Percentiles rank a stretch among this genome's conserved stretches.
phyloP scores from a whole-genome alignment of 768 basidiomycete genomes.

The Fomitopsis pulvina region DNA sequence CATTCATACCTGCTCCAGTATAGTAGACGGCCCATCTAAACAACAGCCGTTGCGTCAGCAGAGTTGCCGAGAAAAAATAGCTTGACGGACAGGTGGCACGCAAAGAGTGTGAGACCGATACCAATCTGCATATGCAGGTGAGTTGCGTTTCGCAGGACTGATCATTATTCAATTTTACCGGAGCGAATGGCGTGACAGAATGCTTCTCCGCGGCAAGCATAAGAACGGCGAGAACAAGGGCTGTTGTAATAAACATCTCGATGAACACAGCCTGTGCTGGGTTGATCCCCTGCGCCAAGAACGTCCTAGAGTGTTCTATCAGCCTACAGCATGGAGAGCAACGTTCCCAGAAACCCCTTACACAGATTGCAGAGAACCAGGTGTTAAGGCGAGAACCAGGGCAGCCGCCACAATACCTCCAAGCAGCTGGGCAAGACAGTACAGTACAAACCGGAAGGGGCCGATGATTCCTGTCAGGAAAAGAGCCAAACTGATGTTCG shows the following conservation, averaged over 20 bases:
- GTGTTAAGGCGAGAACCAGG: slow-evolving; percentile 47
- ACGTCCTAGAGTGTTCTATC: slow-evolving; percentile 33
- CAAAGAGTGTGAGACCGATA: slow-evolving; percentile 60
- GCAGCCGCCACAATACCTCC: slow-evolving; percentile 57
- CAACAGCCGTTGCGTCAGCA: neutral
- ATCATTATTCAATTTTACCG: slow-evolving; percentile 30
- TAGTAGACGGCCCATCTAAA: slow-evolving; percentile 52
- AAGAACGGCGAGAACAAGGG: slow-evolving; percentile 55
- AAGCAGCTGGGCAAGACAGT: slow-evolving; percentile 52
- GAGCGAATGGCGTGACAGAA: slow-evolving; percentile 56
- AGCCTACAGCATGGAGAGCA: slow-evolving; percentile 3
- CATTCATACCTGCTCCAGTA: slow-evolving; percentile 64
- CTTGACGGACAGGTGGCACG: slow-evolving; percentile 46
- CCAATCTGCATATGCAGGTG: slow-evolving; percentile 36
- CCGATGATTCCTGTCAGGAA: slow-evolving; percentile 48
- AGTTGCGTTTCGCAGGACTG: neutral
- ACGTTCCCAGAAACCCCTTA: slow-evolving; percentile 7
- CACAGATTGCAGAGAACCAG: slow-evolving; percentile 48
- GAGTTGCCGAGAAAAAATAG: neutral
- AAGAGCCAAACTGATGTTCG: slow-evolving; percentile 53
- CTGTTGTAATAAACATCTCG: slow-evolving; percentile 63
- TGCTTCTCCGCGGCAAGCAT: slow-evolving; percentile 74
- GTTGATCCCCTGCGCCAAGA: slow-evolving; percentile 40
- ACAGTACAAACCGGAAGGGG: slow-evolving; percentile 51
- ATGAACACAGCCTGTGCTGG: slow-evolving; percentile 58